Conservation (phyloP, 805 yeast genomes). For the Kodamaea lidongshanica region DNA sequence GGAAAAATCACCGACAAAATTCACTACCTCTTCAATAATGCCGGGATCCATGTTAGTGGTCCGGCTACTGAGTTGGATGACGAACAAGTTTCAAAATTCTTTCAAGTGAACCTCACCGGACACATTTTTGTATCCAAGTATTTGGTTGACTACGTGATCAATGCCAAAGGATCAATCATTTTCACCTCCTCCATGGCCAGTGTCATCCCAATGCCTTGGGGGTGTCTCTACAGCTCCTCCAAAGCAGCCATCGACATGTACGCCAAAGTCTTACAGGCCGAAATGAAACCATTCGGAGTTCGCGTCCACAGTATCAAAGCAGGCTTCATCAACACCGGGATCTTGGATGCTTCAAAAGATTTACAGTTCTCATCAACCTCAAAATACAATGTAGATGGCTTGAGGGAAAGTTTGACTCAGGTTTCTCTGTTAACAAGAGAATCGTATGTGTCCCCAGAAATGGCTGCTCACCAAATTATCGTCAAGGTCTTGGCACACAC, state of each 20-base stretch:
- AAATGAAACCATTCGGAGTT: constrained; percentile 34
- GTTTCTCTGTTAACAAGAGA: constrained; percentile 20
- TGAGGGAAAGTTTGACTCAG: constrained; percentile 15
- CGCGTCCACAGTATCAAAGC: constrained; percentile 33
- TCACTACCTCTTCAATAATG: constrained; percentile 38
- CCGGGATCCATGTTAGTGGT: constrained; percentile 28
- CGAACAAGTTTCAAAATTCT: constrained; percentile 14
- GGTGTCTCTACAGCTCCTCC: constrained; percentile 27
- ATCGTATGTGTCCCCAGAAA: constrained; percentile 15
- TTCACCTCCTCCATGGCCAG: constrained; percentile 34
- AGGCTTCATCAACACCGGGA: constrained; percentile 35
- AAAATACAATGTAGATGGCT: constrained; percentile 18
- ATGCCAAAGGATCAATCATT: constrained; percentile 29
- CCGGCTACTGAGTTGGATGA: constrained; percentile 31
- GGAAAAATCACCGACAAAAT: constrained; percentile 24
- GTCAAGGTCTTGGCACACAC: constrained; percentile 11
- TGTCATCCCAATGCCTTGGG: constrained; percentile 28
- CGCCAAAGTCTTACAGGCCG: constrained; percentile 28
- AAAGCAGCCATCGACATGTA: constrained; percentile 37
- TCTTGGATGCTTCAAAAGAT: constrained; percentile 15
- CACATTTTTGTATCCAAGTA: constrained; percentile 30
- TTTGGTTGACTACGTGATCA: constrained; percentile 25
- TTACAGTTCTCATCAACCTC: constrained; percentile 10
- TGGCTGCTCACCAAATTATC: constrained; percentile 23
- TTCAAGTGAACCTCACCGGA: constrained; percentile 36